Conservation (phyloP, 768 basidiomycete species). For the Boletus fagicola region DNA sequence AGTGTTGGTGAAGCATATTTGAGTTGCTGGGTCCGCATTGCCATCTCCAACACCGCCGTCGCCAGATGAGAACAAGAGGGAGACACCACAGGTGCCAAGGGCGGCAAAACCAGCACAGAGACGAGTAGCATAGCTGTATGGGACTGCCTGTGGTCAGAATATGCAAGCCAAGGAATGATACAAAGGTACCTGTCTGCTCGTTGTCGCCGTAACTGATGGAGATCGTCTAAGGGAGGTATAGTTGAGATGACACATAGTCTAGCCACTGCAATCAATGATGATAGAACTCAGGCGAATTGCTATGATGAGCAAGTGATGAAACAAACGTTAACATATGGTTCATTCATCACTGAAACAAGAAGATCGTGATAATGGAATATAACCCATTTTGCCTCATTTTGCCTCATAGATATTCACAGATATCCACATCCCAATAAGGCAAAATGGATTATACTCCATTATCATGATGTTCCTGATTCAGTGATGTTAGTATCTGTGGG, state of each 20-base stretch:
- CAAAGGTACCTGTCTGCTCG: constrained; percentile 59
- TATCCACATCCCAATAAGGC: too few species aligned
- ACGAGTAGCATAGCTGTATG: constrained; percentile 53
- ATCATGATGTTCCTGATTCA: too few species aligned
- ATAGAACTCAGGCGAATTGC: background rate
- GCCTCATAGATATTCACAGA: too few species aligned
- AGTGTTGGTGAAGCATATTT: constrained; percentile 58
- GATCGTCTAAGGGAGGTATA: constrained; percentile 54
- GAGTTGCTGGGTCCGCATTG: constrained; percentile 48
- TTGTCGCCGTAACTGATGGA: constrained; percentile 73
- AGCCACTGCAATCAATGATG: constrained; percentile 49
- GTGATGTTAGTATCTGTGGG: constrained; percentile 41
- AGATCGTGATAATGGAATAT: too few species aligned
- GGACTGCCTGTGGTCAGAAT: constrained; percentile 40
- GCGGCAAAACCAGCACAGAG: constrained; percentile 62
- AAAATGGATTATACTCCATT: too few species aligned
- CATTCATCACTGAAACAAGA: too few species aligned
- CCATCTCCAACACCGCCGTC: constrained; percentile 71
- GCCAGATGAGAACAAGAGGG: constrained; percentile 63
- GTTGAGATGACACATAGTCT: constrained; percentile 49
- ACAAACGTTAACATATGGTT: constrained; percentile 47
- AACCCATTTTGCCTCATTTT: too few species aligned
- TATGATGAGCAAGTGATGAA: background rate
- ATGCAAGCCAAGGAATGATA: background rate
- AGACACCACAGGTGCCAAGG: constrained; percentile 65